phyloP scores from a whole-genome alignment of 108 stramenopile species.

The Parmales sp. region DNA sequence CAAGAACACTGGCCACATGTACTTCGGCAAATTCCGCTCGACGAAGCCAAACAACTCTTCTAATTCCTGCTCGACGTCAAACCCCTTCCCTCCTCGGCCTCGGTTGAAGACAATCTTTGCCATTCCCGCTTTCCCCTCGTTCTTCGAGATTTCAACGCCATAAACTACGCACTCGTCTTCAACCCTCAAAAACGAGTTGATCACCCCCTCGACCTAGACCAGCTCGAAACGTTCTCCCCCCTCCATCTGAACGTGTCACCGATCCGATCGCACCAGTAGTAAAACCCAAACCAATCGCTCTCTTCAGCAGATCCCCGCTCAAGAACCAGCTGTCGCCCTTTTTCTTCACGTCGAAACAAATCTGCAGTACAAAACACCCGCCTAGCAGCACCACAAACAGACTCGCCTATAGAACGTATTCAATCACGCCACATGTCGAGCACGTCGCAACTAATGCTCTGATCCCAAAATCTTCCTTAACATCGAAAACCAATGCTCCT shows the following conservation, averaged over 20 bases:
- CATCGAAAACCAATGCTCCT: no score
- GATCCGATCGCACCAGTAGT: slow-evolving; percentile 41
- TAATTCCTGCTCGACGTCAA: neutral
- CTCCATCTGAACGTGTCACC: slow-evolving; percentile 58
- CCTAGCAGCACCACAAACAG: no score
- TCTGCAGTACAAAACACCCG: no score
- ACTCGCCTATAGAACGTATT: no score
- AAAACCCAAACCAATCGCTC: slow-evolving; percentile 27
- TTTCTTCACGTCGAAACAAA: slow-evolving; percentile 26
- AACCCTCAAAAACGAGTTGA: neutral
- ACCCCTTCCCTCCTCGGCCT: neutral
- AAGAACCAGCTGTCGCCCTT: slow-evolving; percentile 38
- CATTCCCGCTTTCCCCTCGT: slow-evolving; percentile 6
- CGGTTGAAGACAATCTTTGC: neutral
- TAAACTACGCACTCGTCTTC: neutral
- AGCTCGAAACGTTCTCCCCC: slow-evolving; percentile 40
- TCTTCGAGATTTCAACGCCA: neutral
- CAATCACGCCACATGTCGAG: no score
- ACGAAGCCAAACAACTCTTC: neutral
- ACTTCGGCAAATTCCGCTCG: neutral
- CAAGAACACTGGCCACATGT: neutral
- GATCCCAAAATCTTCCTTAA: no score
- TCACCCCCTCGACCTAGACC: neutral
- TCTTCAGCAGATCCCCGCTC: slow-evolving; percentile 37
- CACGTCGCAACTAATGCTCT: no score